Evolutionary conservation across 2,329 filamentous ascomycete species (phyloP), one percentile per base, ranked within the genome.

Genomic region (Fusarium verticillioides): DNA sequence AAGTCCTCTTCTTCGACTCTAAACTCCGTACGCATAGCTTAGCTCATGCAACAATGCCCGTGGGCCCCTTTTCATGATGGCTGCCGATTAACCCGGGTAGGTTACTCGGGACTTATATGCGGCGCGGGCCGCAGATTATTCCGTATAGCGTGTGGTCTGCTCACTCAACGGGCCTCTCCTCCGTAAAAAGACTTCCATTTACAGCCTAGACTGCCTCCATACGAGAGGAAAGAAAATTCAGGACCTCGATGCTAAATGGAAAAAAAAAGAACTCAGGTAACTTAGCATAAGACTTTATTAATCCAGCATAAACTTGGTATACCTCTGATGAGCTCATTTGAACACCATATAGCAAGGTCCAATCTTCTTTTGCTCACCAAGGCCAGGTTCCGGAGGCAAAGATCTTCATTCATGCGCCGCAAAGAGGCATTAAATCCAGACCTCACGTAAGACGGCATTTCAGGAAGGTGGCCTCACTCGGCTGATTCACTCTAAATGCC

Each of bases 401-500:
- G 37, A 13, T 13, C 36, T 5, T 23, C 6, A n/a, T 3, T 28
- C 43, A 59, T 30, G 42, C 19, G 23, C 28, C 34, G 18, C 37
- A 54, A 6, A 19, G 1, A n/a, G 26, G n/a, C 32, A n/a, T 50
- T 53, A 23, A 60, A 56, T 60, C 44, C 12, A 40, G 18, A 26
- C 30, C 58, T 57, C 49, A 61, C 47, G 37, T 61, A 43, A 61
- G 58, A 61, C 58, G 58, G 58, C 58, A 61, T 32, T 57, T 43
- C 58, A 61, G 37, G 30, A 61, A 61, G 37, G 58, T 61, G 28
- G 37, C 34, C 34, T 37, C 32, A 37, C 34, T 30, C 26, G 36
- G 28, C 37, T 43, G 16, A 40, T 30, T 16, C 3, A 5, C 9
- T 19, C 15, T n/a, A 28, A 42, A 28, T 54, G 47, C 46, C 58